Percentiles rank a stretch among this genome's conserved stretches.
These are phyloP conservation scores for Apiospora hydei DNA, from an alignment of 2,329 filamentous ascomycete genomes.

Conservation along the genomic window DNA sequence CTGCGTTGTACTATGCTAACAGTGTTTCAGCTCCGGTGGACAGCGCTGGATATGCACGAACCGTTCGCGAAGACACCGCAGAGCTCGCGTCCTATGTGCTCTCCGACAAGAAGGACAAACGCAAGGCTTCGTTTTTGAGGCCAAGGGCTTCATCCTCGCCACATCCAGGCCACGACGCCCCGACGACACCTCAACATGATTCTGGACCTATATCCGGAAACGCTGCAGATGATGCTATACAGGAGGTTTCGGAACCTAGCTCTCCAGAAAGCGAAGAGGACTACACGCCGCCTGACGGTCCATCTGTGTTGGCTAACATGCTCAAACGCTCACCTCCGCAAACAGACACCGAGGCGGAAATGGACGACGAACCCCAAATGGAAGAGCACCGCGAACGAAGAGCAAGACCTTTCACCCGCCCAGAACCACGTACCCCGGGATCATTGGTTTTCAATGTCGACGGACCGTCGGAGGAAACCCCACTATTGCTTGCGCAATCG, in stretches of 20 bases:
- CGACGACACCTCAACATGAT: constrained; percentile 30
- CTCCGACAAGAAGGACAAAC: constrained; percentile 62
- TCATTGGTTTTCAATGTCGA: constrained; percentile 17
- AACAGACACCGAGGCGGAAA: constrained; percentile 23
- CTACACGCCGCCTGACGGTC: constrained; percentile 34
- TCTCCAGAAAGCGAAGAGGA: constrained; percentile 34
- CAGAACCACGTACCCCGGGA: not conserved
- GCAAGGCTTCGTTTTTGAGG: constrained; percentile 54
- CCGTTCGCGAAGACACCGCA: constrained; percentile 85
- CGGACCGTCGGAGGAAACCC: constrained; percentile 51
- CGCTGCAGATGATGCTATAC: constrained; percentile 35
- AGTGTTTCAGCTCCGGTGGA: constrained; percentile 61
- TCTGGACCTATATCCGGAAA: constrained; percentile 29
- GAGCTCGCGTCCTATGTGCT: constrained; percentile 86
- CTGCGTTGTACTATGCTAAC: constrained; percentile 29
- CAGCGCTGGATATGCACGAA: constrained; percentile 76
- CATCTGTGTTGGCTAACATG: constrained; percentile 53
- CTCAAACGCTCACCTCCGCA: constrained; percentile 57
- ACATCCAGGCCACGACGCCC: constrained; percentile 38
- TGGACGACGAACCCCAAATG: constrained; percentile 12
- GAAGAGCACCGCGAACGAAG: not conserved
- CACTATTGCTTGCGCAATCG: constrained; percentile 50
- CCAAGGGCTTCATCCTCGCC: constrained; percentile 47
- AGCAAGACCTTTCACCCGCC: not conserved
- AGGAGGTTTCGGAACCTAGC: constrained; percentile 41